These are phyloP conservation scores for Chlamydomonas sphaeroides DNA, from an alignment of 139 green algal species.

Conservation along the genomic window DNA sequence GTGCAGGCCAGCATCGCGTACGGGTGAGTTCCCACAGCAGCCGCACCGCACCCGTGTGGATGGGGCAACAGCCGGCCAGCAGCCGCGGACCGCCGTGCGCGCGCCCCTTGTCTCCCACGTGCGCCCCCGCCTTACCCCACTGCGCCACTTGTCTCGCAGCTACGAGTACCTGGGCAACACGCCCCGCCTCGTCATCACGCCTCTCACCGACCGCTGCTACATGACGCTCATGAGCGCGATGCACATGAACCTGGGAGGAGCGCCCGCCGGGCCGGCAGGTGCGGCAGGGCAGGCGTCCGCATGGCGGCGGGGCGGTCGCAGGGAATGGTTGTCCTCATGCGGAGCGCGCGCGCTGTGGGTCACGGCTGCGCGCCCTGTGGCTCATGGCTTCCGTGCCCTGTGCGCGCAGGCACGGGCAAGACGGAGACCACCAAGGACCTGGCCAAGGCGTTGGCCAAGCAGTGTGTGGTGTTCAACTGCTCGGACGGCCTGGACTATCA, in stretches of 20 bases:
- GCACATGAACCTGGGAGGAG: conserved; percentile 74
- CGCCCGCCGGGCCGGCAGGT: conserved; percentile 67
- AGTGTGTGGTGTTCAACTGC: conserved; percentile 93
- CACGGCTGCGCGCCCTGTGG: too few relatives aligned
- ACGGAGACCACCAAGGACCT: conserved; percentile 81
- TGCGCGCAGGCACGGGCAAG: conserved; percentile 69
- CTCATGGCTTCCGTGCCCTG: neutral
- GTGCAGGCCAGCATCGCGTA: conserved; percentile 61
- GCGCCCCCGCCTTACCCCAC: too few relatives aligned
- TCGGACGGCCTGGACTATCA: conserved; percentile 85
- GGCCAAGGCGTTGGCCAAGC: conserved; percentile 73
- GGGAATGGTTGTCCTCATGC: too few relatives aligned
- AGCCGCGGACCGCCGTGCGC: neutral
- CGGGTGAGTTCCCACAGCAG: too few relatives aligned
- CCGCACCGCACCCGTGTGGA: too few relatives aligned
- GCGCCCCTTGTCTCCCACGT: too few relatives aligned
- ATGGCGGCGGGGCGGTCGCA: too few relatives aligned
- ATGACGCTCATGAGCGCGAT: conserved; percentile 75
- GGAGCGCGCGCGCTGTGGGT: too few relatives aligned
- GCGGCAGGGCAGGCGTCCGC: neutral
- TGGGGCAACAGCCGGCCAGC: too few relatives aligned
- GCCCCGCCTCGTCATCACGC: conserved; percentile 72
- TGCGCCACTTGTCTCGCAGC: conserved; percentile 11
- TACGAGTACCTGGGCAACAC: conserved; percentile 75
- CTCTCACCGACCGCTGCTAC: conserved; percentile 74